These are phyloP conservation scores for Lasiodiplodia gonubiensis DNA, from an alignment of 2,329 filamentous ascomycete species.

Conservation along the genomic window DNA sequence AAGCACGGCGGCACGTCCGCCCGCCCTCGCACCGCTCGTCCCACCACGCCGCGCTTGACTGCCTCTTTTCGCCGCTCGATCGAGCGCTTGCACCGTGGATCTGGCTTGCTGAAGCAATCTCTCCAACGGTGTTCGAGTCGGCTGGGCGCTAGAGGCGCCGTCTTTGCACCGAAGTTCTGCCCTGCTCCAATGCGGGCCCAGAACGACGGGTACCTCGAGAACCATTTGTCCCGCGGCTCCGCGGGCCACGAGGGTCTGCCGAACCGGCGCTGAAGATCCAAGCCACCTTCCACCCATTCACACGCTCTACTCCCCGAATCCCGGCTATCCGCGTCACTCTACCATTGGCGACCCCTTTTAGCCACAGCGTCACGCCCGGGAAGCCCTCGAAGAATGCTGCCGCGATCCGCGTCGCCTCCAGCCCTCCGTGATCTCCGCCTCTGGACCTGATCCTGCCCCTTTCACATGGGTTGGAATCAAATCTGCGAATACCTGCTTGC, in stretches of 20 bases:
- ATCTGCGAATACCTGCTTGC: background rate
- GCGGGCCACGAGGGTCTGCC: slow-evolving; percentile 2
- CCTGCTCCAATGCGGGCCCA: background rate
- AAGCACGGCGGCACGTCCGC: background rate
- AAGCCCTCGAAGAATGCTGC: background rate
- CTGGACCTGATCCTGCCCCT: background rate
- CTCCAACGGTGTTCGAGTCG: background rate
- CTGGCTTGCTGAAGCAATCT: background rate
- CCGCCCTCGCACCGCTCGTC: background rate
- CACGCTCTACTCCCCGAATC: background rate
- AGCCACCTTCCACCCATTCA: slow-evolving; percentile 1
- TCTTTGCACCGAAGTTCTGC: background rate
- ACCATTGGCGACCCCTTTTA: background rate
- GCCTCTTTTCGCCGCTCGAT: background rate
- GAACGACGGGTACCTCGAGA: background rate
- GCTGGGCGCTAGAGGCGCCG: background rate
- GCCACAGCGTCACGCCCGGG: background rate
- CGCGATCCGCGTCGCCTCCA: background rate
- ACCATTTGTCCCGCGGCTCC: background rate
- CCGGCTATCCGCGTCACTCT: background rate
- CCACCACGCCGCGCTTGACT: background rate
- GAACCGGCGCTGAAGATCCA: background rate
- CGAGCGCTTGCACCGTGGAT: background rate
- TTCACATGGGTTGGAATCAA: background rate
- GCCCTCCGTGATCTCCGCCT: too few species aligned